A percentile compares a stretch with the other conserved stretches of the same genome.
Conservation (phyloP, 23 red algal species). For the Agarophyton chilense region DNA sequence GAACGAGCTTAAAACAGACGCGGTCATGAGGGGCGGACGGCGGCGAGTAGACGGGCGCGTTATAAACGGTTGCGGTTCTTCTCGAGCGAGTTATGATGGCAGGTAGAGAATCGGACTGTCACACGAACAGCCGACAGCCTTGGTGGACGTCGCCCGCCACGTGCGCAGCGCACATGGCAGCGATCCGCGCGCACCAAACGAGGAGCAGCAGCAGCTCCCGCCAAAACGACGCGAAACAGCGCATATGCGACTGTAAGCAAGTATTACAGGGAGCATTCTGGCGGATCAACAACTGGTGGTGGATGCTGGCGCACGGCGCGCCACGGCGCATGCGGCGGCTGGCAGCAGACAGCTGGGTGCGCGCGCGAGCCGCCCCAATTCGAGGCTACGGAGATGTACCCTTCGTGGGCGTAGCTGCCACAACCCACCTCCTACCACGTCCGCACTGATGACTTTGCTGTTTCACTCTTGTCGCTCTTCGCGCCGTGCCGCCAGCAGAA, state of each 20-base stretch:
- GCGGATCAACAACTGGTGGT: neutral
- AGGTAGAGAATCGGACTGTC: neutral
- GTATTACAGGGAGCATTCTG: neutral
- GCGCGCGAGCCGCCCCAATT: no score
- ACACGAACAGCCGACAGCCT: neutral
- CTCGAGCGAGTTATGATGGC: constrained; percentile 5
- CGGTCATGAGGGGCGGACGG: neutral
- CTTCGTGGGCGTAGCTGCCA: no score
- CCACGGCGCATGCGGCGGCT: no score
- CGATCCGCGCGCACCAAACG: neutral
- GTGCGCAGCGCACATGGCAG: neutral
- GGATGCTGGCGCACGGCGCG: no score
- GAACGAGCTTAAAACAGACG: neutral
- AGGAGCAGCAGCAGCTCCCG: neutral
- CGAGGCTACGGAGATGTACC: no score
- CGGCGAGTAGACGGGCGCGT: neutral
- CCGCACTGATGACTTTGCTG: no score
- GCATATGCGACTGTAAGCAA: neutral
- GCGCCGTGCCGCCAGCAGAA: no score
- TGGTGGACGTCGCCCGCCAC: neutral
- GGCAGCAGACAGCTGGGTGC: no score
- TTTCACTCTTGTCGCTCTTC: no score
- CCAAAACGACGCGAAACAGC: neutral
- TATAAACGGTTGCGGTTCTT: constrained; percentile 11
- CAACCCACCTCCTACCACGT: no score